Percentiles rank a stretch among this genome's conserved stretches.
Evolutionary conservation across 2,329 filamentous ascomycete genomes (phyloP).

Genomic region (Penicillium sp.): DNA sequence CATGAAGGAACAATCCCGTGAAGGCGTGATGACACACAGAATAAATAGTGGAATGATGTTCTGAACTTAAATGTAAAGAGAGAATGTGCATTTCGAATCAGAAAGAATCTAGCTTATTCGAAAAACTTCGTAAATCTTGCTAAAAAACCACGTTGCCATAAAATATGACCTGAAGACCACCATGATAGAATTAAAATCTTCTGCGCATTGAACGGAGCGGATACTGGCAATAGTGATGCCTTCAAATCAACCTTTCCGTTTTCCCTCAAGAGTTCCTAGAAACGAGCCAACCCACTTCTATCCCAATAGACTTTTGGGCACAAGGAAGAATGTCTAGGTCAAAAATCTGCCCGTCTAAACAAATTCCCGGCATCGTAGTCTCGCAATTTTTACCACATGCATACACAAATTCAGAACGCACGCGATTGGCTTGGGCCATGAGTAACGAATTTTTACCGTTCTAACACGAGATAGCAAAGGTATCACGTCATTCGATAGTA

Average conservation of each 20-base stretch:
- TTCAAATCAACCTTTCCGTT: conserved; percentile 1
- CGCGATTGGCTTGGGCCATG: conserved; percentile 8
- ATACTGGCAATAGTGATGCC: conserved; percentile 5
- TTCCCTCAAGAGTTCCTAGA: neutral
- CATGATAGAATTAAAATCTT: conserved; percentile 10
- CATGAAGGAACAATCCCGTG: neutral
- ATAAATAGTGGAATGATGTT: neutral
- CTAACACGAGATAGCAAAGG: neutral
- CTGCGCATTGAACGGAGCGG: neutral
- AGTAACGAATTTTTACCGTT: conserved; percentile 6
- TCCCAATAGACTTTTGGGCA: neutral
- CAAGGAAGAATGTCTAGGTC: conserved; percentile 4
- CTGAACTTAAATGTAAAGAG: neutral
- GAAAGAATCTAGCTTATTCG: neutral
- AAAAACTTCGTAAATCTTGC: neutral
- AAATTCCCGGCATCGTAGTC: conserved; percentile 2
- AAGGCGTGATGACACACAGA: neutral
- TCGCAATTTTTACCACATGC: conserved; percentile 16
- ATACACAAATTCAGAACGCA: conserved; percentile 17
- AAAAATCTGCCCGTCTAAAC: conserved; percentile 1
- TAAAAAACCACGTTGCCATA: neutral
- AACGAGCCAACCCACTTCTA: conserved; percentile 5
- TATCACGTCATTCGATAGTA: conserved; percentile 3
- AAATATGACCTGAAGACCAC: conserved; percentile 12
- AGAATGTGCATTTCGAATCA: neutral